A percentile compares a stretch with the other conserved stretches of the same genome.
Conservation (phyloP, 176 grass and related monocot species). For the Saccharum officinarum region DNA sequence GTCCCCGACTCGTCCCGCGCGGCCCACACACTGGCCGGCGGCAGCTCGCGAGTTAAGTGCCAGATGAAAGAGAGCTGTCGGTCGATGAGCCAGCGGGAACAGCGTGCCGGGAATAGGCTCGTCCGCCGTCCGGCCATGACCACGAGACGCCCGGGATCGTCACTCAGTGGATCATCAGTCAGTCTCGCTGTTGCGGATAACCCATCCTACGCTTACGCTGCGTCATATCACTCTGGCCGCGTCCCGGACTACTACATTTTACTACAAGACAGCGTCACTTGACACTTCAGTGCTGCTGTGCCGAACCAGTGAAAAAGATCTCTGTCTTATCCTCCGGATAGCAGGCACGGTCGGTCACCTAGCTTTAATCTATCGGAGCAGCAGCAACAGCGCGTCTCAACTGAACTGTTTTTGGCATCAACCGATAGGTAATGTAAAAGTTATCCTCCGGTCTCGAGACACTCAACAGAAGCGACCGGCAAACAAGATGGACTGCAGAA, state of each 20-base stretch:
- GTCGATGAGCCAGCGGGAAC: not conserved
- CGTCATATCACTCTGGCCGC: not conserved
- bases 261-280: not conserved
- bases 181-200: not conserved
- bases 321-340: not conserved
- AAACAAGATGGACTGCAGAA: not conserved
- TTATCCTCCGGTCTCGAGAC: not conserved
- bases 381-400: slow-evolving; percentile 6
- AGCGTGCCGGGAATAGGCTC: not conserved
- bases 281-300: not conserved
- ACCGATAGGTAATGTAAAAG: not conserved
- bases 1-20: not conserved
- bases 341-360: not conserved
- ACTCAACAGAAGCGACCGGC: not conserved
- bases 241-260: not conserved
- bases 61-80: not conserved
- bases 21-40: not conserved
- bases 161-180: not conserved
- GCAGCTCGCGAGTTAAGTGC: not conserved
- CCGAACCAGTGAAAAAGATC: slow-evolving; percentile 14
- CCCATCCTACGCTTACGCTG: not conserved
- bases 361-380: not conserved
- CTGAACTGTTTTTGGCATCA: not conserved
- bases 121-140: not conserved
- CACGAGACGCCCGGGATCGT: not conserved